These are phyloP conservation scores for Eleusine indica DNA, from an alignment of 176 grass and related monocot genomes.

Conservation along the genomic window DNA sequence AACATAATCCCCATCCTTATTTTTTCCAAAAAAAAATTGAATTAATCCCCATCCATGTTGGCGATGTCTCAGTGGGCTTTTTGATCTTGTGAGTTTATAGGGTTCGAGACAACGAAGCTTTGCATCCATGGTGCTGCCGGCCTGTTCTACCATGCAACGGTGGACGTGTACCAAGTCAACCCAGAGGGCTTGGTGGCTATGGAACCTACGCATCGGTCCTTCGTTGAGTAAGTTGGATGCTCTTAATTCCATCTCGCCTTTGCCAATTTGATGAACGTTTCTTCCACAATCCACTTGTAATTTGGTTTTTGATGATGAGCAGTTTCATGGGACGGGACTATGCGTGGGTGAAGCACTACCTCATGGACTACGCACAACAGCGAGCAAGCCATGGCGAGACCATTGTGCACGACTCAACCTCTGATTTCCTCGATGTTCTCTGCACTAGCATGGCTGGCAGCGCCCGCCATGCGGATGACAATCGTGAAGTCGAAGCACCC, in stretches of 20 bases:
- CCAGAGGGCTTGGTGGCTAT: neutral
- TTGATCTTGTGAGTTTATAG: neutral
- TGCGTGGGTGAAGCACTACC: slow-evolving; percentile 50
- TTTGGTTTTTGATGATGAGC: neutral
- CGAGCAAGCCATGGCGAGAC: slow-evolving; percentile 18
- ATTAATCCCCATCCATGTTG: neutral
- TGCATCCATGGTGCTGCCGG: slow-evolving; percentile 47
- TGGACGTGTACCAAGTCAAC: slow-evolving; percentile 35
- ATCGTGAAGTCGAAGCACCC: neutral
- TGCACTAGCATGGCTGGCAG: slow-evolving; percentile 44
- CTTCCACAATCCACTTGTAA: neutral
- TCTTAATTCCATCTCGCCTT: neutral
- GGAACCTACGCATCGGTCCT: slow-evolving; percentile 10
- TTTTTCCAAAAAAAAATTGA: no score
- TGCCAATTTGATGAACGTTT: neutral
- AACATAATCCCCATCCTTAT: neutral
- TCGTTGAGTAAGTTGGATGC: slow-evolving; percentile 40
- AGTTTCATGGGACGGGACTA: slow-evolving; percentile 43
- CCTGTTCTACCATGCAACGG: slow-evolving; percentile 52
- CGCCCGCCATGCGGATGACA: neutral
- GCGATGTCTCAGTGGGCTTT: neutral
- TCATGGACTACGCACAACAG: slow-evolving; percentile 35
- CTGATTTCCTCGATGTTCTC: slow-evolving; percentile 42
- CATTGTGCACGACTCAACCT: slow-evolving; percentile 45
- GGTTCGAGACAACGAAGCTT: slow-evolving; percentile 36